These are phyloP conservation scores for Puccinia polysora DNA, from an alignment of 1,284 basidiomycete genomes.

Conservation along the genomic window DNA sequence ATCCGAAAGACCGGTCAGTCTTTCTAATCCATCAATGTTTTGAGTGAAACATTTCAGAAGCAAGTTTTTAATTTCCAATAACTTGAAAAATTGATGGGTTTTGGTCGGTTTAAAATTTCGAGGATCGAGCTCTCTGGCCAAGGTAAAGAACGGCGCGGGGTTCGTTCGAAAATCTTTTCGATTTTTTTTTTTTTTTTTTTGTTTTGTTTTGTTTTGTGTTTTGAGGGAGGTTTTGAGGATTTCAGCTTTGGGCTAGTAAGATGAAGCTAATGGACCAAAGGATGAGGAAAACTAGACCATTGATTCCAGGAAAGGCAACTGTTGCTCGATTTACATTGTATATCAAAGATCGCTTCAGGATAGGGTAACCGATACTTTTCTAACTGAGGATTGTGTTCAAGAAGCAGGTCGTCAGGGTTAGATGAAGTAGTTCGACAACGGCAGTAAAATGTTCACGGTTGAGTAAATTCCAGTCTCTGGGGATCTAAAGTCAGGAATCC, in stretches of 20 bases:
- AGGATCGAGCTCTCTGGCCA: conserved; percentile 76
- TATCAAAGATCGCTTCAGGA: conserved; percentile 53
- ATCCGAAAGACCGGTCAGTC: conserved; percentile 70
- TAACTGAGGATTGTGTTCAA: conserved; percentile 51
- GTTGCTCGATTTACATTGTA: conserved; percentile 44
- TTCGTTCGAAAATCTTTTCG: conserved; percentile 50
- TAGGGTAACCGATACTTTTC: conserved; percentile 52
- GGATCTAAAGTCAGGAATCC: conserved; percentile 41
- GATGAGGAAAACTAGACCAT: neutral
- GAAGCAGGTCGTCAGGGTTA: no score
- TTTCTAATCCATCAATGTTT: conserved; percentile 75
- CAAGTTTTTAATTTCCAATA: conserved; percentile 64
- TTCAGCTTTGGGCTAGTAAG: no score
- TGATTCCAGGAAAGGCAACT: neutral
- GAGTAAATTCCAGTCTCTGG: conserved; percentile 42
- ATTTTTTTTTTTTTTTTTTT: neutral
- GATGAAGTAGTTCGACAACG: no score
- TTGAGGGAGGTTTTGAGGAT: neutral
- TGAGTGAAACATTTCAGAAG: conserved; percentile 72
- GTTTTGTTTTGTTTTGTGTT: conserved; percentile 6
- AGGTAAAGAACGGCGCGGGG: conserved; percentile 54
- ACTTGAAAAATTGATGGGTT: conserved; percentile 81
- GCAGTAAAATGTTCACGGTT: conserved; percentile 22
- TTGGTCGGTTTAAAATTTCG: conserved; percentile 77
- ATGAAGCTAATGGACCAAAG: neutral